Base-by-base conservation (phyloP, 1,284 basidiomycete genomes). In the Ganoderma meredithae region DNA sequence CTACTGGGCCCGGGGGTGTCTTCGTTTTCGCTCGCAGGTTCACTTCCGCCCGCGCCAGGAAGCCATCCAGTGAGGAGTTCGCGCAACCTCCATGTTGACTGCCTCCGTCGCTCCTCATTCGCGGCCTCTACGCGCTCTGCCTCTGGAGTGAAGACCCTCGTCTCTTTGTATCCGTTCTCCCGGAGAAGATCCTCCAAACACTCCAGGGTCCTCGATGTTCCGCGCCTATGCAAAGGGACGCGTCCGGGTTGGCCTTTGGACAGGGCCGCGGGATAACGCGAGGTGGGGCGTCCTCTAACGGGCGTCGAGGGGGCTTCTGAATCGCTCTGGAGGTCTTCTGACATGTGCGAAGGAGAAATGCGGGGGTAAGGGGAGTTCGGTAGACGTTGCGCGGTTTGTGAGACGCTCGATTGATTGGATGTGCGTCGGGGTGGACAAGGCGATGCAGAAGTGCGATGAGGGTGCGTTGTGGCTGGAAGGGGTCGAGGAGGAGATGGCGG, bases 101-200 rank as follows among this genome's bases (percentile, higher is more conserved):
- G 44, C 73, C 71, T 64, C 73, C 70, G 25, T 71, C 71, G 63
- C 63, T 76, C 78, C 47, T 75, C 71, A 74, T 74, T 77, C 75
- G 67, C 76, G 73, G 64, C 76, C 74, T 72, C 79, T 71, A 65
- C 73, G 70, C 87, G 85, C 72, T 95, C 93, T 0, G 84, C 82
- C 78, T 95, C 93, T 7, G 95, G 94, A 0, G 95, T 95, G 74
- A 94, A 93, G 19, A 96, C 85, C 40, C 95, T 85, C 0, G 94
- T 95, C 77, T 96, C 95, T 78, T 94, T 95, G 84, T 95, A 96
- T 3, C 95, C 95, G 0, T 94, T 94, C 77, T 95, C 92, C 64
- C 88, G 84, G 27, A 96, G 83, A 19, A 96, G 84, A 79, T 95
- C 92, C 74, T 95, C 95, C 36, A 96, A 84, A 5, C 89, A 86